Percentiles rank a stretch among this genome's conserved stretches.
These are phyloP conservation scores for Medicago ruthenica DNA, from an alignment of 306 rosid species.

Conservation along the genomic window DNA sequence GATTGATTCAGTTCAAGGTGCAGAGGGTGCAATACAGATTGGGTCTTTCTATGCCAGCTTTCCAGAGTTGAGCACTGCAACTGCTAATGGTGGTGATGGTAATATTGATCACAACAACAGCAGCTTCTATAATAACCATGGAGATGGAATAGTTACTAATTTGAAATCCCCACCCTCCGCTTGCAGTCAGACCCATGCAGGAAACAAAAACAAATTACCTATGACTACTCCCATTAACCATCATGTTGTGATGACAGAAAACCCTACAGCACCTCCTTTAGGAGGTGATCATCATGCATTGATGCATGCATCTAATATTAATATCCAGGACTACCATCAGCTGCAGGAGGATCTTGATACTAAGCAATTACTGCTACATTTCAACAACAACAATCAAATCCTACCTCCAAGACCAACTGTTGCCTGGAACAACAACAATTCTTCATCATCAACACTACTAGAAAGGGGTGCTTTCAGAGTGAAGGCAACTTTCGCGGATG, in stretches of 20 bases:
- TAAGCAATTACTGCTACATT: slow-evolving; percentile 38
- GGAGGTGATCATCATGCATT: background rate
- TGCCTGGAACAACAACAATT: slow-evolving; percentile 14
- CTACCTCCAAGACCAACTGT: slow-evolving; percentile 35
- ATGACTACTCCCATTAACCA: background rate
- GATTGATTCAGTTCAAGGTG: slow-evolving; percentile 72
- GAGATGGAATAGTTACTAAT: slow-evolving; percentile 11
- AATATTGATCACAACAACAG: slow-evolving; percentile 1
- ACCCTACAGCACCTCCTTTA: slow-evolving; percentile 18
- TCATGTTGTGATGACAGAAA: slow-evolving; percentile 48
- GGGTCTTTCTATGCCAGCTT: slow-evolving; percentile 63
- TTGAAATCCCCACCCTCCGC: slow-evolving; percentile 53
- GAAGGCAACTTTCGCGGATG: slow-evolving; percentile 63
- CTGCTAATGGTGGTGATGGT: background rate
- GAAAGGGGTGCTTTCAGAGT: slow-evolving; percentile 51
- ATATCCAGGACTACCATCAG: slow-evolving; percentile 5
- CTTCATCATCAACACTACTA: background rate
- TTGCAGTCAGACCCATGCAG: slow-evolving; percentile 50
- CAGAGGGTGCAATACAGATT: slow-evolving; percentile 67
- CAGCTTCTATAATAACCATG: slow-evolving; percentile 36
- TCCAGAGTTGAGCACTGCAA: slow-evolving; percentile 58
- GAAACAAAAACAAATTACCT: slow-evolving; percentile 34
- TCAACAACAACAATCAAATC: slow-evolving; percentile 28
- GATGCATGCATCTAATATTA: slow-evolving; percentile 26
- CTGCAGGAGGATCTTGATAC: slow-evolving; percentile 38